Percentiles rank a stretch among this genome's conserved stretches.
Conservation (phyloP, 116 monocot genomes). For the Phalaenopsis hybrid region DNA sequence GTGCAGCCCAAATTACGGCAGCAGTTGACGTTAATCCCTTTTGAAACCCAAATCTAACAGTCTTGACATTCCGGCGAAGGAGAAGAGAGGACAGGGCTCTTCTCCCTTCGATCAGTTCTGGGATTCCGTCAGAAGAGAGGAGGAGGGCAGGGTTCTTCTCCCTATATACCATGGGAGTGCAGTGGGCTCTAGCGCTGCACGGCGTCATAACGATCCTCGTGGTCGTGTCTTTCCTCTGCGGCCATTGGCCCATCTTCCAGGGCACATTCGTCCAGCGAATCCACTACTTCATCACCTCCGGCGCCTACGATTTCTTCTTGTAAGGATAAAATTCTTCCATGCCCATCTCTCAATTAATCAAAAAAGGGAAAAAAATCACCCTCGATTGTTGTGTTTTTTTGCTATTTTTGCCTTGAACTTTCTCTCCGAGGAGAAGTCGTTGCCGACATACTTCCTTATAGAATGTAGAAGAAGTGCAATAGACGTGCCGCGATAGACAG, state of each 20-base stretch:
- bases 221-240: slow-evolving; percentile 72
- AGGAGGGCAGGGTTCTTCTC: neutral
- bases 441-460: neutral
- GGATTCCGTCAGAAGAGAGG: neutral
- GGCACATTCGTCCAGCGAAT: slow-evolving; percentile 68
- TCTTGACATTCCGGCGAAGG: too few species aligned
- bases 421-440: neutral
- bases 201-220: slow-evolving; percentile 50
- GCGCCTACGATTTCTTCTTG: slow-evolving; percentile 77
- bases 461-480: neutral
- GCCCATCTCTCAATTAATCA: neutral
- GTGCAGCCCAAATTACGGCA: neutral
- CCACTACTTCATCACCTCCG: slow-evolving; percentile 77
- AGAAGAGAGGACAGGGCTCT: neutral
- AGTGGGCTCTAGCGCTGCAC: slow-evolving; percentile 68
- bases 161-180: slow-evolving; percentile 44
- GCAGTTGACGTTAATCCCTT: neutral
- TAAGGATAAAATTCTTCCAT: slow-evolving; percentile 6
- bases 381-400: neutral
- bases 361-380: neutral
- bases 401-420: neutral
- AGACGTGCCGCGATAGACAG: neutral
- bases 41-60: neutral
- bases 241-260: slow-evolving; percentile 91
- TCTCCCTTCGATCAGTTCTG: neutral